Evolutionary conservation across 1,284 basidiomycete species (phyloP).

Genomic region (Pascua guehoae): DNA sequence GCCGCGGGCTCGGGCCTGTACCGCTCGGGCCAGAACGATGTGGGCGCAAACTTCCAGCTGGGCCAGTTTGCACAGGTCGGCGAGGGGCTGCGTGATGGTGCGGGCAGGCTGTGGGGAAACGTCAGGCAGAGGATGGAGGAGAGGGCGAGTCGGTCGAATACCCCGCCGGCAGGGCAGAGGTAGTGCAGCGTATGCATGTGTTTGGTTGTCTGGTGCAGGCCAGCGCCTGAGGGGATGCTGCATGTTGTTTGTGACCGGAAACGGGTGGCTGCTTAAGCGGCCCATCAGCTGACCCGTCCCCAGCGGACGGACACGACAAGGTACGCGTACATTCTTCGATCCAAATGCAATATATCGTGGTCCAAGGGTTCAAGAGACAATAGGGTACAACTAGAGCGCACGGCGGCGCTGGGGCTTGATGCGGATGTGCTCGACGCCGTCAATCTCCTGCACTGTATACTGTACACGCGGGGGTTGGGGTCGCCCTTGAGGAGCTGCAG

Average conservation of each 20-base stretch:
- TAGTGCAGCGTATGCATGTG: no score
- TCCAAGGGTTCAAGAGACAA: no score
- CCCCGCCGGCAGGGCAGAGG: constrained; percentile 24
- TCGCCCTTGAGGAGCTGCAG: background rate
- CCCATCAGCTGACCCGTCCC: no score
- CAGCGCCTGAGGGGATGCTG: no score
- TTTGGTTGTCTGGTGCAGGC: no score
- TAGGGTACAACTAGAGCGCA: no score
- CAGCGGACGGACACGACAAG: no score
- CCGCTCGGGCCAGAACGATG: constrained; percentile 61
- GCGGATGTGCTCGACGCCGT: constrained; percentile 10
- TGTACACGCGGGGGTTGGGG: background rate
- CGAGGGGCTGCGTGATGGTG: constrained; percentile 58
- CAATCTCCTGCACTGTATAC: constrained; percentile 2
- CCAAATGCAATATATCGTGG: no score
- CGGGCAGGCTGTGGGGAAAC: constrained; percentile 78
- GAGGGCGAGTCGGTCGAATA: constrained; percentile 62
- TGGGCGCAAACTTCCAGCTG: constrained; percentile 66
- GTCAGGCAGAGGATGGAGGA: constrained; percentile 87
- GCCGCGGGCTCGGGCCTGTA: constrained; percentile 75
- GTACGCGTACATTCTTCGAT: no score
- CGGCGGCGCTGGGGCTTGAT: constrained; percentile 1
- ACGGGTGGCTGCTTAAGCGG: no score
- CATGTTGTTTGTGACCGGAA: no score
- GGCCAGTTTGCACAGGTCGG: constrained; percentile 66